Evolutionary conservation across 2,329 filamentous ascomycete species (phyloP).

Genomic region (Fusarium secorum): DNA sequence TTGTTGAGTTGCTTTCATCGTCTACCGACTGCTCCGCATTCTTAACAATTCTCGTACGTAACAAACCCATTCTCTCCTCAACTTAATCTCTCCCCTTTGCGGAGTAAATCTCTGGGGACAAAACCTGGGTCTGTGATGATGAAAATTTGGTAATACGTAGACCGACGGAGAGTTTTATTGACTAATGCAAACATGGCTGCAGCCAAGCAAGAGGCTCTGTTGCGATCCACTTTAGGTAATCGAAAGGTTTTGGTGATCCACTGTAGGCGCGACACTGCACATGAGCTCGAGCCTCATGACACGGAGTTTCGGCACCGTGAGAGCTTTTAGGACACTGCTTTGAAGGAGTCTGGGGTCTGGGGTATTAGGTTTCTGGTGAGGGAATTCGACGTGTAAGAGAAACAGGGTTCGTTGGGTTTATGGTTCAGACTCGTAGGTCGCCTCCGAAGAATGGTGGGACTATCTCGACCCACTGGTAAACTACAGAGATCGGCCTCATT

Average conservation of each 20-base stretch:
- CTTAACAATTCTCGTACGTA: constrained; percentile 23
- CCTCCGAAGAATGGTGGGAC: constrained; percentile 12
- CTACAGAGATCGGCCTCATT: constrained; percentile 33
- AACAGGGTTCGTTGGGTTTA: constrained; percentile 7
- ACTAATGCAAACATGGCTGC: constrained; percentile 32
- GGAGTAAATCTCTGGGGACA: constrained; percentile 33
- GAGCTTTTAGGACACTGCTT: no score
- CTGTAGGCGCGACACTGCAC: neutral
- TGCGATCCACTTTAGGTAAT: constrained; percentile 30
- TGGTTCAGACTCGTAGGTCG: neutral
- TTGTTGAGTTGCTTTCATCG: neutral
- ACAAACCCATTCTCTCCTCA: constrained; percentile 27
- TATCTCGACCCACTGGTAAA: constrained; percentile 10
- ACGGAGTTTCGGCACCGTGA: constrained; percentile 30
- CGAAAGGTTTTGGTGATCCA: constrained; percentile 21
- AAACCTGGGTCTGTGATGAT: neutral
- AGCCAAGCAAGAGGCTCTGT: constrained; percentile 37
- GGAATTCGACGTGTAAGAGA: constrained; percentile 26
- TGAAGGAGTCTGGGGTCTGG: constrained; percentile 20
- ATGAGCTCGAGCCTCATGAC: constrained; percentile 26
- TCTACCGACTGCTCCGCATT: constrained; percentile 23
- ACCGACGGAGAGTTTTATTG: constrained; percentile 24
- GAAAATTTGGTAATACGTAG: neutral
- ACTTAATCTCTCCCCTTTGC: constrained; percentile 34
- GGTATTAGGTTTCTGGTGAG: constrained; percentile 21